Percentiles rank a stretch among this genome's conserved stretches.
Evolutionary conservation across 768 basidiomycete genomes (phyloP).

Genomic region (Rhodotorula graminis): DNA sequence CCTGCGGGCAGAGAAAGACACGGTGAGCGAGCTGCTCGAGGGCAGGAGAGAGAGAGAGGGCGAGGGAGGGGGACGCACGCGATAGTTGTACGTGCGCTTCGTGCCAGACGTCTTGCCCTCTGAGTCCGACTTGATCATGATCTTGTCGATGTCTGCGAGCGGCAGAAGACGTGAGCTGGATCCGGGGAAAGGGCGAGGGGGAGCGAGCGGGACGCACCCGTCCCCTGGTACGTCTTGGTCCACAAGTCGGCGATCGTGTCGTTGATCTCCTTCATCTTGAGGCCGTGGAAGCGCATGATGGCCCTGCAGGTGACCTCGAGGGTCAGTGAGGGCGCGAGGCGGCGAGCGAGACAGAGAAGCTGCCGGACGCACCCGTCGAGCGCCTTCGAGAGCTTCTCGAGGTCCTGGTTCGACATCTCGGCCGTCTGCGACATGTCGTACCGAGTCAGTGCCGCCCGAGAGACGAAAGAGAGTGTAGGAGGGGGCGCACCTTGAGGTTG

Average conservation of each 20-base stretch:
- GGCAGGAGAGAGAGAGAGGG: neutral
- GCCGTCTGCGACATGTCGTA: constrained; percentile 69
- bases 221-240: constrained; percentile 99
- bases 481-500: constrained; percentile 74
- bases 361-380: constrained; percentile 71
- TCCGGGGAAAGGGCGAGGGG: too few relatives aligned
- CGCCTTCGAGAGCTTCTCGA: constrained; percentile 97
- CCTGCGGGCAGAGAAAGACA: constrained; percentile 52
- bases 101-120: constrained; percentile 71
- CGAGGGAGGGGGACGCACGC: constrained; percentile 54
- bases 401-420: constrained; percentile 92
- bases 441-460: neutral
- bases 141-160: constrained; percentile 84
- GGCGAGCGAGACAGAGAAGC: neutral
- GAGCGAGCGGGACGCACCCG: constrained; percentile 56
- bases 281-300: constrained; percentile 94
- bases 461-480: neutral
- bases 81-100: constrained; percentile 92
- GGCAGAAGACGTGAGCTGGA: neutral
- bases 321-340: neutral
- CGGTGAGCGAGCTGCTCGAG: neutral
- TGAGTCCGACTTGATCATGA: constrained; percentile 86
- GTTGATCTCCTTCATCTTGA: constrained; percentile 99
- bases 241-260: constrained; percentile 94
- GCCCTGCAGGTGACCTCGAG: constrained; percentile 56